phyloP scores from a whole-genome alignment of 2,329 filamentous ascomycete genomes.

The Neonectria punicea region DNA sequence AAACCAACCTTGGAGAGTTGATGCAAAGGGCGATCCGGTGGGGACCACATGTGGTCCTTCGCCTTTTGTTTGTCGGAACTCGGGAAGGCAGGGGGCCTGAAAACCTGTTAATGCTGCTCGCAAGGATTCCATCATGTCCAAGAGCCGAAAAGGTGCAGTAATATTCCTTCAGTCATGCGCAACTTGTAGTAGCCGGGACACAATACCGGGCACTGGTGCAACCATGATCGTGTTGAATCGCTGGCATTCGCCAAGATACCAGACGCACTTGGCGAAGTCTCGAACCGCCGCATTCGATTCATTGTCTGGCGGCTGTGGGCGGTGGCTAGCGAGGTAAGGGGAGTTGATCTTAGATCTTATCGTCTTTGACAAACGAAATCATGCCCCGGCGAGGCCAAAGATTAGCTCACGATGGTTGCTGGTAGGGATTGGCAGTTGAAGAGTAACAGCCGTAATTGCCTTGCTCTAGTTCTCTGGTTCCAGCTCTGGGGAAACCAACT shows the following conservation, averaged over 20 bases:
- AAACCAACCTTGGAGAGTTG: background rate
- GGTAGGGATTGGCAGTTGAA: slow-evolving; percentile 6
- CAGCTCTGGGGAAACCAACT: slow-evolving; percentile 8
- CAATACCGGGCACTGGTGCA: background rate
- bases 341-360: background rate
- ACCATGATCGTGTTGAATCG: no score
- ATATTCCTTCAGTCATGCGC: background rate
- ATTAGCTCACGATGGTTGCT: slow-evolving; percentile 6
- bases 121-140: background rate
- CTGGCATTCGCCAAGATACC: background rate
- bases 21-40: background rate
- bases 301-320: slow-evolving; percentile 5
- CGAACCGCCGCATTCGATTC: background rate
- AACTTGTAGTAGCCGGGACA: background rate
- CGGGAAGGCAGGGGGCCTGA: background rate
- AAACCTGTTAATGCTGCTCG: background rate
- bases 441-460: slow-evolving; percentile 6
- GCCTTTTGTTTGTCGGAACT: background rate
- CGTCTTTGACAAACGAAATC: slow-evolving; percentile 1
- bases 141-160: background rate
- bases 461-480: background rate
- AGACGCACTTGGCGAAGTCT: slow-evolving; percentile 1
- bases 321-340: no score
- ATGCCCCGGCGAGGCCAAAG: background rate
- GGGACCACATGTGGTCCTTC: background rate